Base-by-base conservation (phyloP, 176 grass and related monocot genomes). In the Aegilops bicornis region DNA sequence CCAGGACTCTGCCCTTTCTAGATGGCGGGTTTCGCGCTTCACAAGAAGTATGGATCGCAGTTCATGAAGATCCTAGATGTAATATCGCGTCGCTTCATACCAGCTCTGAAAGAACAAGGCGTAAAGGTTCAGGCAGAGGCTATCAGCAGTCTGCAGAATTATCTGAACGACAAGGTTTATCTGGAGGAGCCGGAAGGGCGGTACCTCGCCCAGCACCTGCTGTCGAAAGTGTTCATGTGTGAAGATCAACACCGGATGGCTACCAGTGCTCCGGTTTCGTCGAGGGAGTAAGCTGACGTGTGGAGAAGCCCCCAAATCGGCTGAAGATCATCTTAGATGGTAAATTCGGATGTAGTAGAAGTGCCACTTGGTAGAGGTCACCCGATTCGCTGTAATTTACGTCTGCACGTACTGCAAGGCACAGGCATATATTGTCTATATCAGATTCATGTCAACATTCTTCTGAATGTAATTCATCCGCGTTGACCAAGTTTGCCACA, bases 1-100 rank as follows among this genome's bases (percentile, higher is more conserved):
- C 20, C 23, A 29, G 65, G 36, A 47, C 78, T 67, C 0, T 48
- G 1, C 25, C 68, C 19, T 88, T 72, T 83, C 80, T 73, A 98
- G 96, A 94, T 94, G 82, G 96, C 90, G 35, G 96, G 96, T 35
- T 96, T 89, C 66, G 86, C 88, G 10, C 88, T 98, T 63, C 81
- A 94, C 74, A 92, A 79, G 40, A 94, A 85, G 80, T 96, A 98
- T 35, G 89, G 81, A 64, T 85, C 73, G n/a, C 93, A 96, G 70
- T 98, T 98, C 73, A 82, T 61, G 86, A 98, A 95, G 78, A 83
- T 98, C 50, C 62, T 94, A 82, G 81, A 92, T 79, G 64, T 91
- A 52, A 86, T 98, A 71, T 91, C 90, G 5, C 58, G 82, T 13
- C 83, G 79, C 70, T 92, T 92, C 85, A 76, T 95, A 82, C 90